Percentiles rank a stretch among this genome's conserved stretches.
Conservation (phyloP, 352 stramenopile species). For the Pythium volutum region DNA sequence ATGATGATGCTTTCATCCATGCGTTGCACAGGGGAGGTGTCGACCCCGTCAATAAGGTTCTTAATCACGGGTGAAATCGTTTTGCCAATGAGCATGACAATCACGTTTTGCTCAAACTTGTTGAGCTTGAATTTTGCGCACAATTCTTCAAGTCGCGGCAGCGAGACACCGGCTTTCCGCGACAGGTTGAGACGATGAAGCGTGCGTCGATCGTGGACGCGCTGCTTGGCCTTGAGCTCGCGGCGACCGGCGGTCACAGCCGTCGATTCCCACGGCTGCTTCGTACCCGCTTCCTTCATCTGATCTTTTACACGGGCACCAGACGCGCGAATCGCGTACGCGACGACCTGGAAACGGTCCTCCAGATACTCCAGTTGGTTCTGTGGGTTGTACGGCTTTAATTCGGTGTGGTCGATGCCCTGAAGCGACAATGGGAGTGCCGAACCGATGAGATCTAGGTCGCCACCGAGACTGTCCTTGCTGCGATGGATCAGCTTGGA, state of each 20-base stretch:
- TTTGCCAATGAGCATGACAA: conserved; percentile 89
- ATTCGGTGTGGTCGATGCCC: conserved; percentile 30
- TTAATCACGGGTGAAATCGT: conserved; percentile 89
- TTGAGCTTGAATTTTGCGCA: conserved; percentile 80
- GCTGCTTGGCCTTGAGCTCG: conserved; percentile 86
- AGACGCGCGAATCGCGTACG: conserved; percentile 81
- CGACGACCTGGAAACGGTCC: conserved; percentile 87
- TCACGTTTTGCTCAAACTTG: conserved; percentile 87
- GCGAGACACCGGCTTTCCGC: conserved; percentile 44
- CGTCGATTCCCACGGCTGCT: conserved; percentile 75
- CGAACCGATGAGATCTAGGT: background rate
- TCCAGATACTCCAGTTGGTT: conserved; percentile 89
- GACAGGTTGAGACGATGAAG: conserved; percentile 62
- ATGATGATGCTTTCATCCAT: conserved; percentile 91
- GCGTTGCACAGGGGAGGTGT: conserved; percentile 79
- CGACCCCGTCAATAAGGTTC: conserved; percentile 82
- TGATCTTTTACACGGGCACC: conserved; percentile 83
- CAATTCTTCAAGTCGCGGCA: conserved; percentile 77
- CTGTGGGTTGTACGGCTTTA: conserved; percentile 78
- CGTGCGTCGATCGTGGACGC: conserved; percentile 68
- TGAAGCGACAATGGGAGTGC: conserved; percentile 2
- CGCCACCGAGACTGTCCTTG: conserved; percentile 5
- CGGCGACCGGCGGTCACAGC: conserved; percentile 57
- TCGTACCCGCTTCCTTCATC: conserved; percentile 87
- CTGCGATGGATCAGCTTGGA: conserved; percentile 14